These are phyloP conservation scores for Aotearoamyces nothofagi DNA, from an alignment of 2,329 filamentous ascomycete species.

Conservation along the genomic window DNA sequence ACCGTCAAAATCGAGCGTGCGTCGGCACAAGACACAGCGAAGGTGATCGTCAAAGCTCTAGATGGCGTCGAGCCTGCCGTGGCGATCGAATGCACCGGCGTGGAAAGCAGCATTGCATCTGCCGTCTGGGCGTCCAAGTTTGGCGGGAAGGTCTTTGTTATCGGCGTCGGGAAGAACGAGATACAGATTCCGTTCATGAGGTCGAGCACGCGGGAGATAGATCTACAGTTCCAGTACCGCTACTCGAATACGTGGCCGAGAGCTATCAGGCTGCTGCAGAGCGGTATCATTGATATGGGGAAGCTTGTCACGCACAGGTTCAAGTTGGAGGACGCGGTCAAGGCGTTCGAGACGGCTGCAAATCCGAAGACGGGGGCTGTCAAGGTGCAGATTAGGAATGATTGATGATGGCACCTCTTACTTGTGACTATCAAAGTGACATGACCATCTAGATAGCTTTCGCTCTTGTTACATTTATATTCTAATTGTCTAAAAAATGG, in stretches of 20 bases:
- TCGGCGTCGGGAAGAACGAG: constrained; percentile 83
- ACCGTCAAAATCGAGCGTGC: background rate
- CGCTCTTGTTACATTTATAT: too few relatives aligned
- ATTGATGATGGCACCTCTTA: too few relatives aligned
- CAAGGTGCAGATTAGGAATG: constrained; percentile 64
- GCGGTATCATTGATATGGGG: constrained; percentile 61
- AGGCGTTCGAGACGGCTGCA: constrained; percentile 74
- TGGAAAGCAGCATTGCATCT: constrained; percentile 68
- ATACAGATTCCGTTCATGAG: constrained; percentile 91
- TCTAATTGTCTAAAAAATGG: too few relatives aligned
- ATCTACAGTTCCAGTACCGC: constrained; percentile 86
- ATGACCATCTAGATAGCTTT: too few relatives aligned
- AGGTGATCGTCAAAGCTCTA: background rate
- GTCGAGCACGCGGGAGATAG: constrained; percentile 73
- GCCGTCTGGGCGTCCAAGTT: constrained; percentile 83
- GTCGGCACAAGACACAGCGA: background rate
- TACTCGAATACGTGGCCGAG: constrained; percentile 89
- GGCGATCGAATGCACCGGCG: constrained; percentile 79
- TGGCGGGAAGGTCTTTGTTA: constrained; percentile 86
- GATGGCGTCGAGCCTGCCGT: constrained; percentile 69
- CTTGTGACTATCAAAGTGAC: too few relatives aligned
- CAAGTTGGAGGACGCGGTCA: constrained; percentile 63
- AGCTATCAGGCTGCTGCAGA: constrained; percentile 71
- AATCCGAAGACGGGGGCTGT: constrained; percentile 80
- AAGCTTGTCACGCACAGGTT: constrained; percentile 81